Evolutionary conservation across 108 stramenopile species (phyloP), one percentile per base, ranked within the genome.

Genomic region (Aureococcus anophagefferens): DNA sequence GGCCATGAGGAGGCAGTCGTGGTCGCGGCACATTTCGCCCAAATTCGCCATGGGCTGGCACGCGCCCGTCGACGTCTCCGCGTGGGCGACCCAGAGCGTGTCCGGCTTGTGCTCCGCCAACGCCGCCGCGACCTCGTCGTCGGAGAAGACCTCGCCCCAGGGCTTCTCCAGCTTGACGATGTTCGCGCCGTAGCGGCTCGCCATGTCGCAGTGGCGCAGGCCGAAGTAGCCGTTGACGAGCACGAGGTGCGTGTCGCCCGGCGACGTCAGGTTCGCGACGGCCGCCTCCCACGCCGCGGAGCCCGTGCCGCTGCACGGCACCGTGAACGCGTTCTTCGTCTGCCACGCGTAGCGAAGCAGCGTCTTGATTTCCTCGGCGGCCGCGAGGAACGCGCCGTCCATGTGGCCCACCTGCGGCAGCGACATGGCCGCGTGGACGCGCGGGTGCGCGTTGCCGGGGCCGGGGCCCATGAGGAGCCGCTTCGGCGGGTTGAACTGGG

Each of bases 21-120:
- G 51, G 21, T 16, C 25, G 21, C 51, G 51, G 21, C 21, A 18
- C 3, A 59, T 59, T 11, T 59, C 51, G 21, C 21, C 51, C 7
- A 59, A 4, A 1, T 25, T 1, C 21, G 4, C 51, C 51, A 59
- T 16, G 25, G 51, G 51, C 25, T 59, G 51, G 51, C 51, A 59
- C 21, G 51, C 51, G 21, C 51, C 51, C 51, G 51, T 59, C 51
- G 51, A 59, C 51, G 51, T 59, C 51, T 59, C 51, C 51, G 51
- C 51, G 51, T 59, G 51, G 7, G 51, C 51, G 25, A 59, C 51
- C 51, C 51, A 59, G 51, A 59, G 1, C 21, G 13, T 59, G 21
- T 59, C 51, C 0, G 51, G 51, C 51, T 59, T 59, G 51, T 59
- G 51, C 51, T 16, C 25, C 25, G 14, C 51, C 7, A 18, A 25